A percentile compares a stretch with the other conserved stretches of the same genome.
phyloP scores from a whole-genome alignment of 495 filamentous ascomycete genomes.

The Neurospora sp. region DNA sequence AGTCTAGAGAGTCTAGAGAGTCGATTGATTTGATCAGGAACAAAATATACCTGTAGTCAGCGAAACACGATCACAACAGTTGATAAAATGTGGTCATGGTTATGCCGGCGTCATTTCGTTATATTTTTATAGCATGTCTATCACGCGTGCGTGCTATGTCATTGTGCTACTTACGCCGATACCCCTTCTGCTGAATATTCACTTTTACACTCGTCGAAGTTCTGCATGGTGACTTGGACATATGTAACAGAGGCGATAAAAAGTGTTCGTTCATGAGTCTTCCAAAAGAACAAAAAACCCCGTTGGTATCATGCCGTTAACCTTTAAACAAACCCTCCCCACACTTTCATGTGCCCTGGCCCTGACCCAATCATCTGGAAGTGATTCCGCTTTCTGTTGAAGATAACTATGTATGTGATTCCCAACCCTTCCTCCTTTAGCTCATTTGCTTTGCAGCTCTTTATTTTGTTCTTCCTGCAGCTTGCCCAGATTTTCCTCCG shows the following conservation, averaged over 20 bases:
- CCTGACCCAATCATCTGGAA: background rate
- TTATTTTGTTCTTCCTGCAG: conserved; percentile 14
- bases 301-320: background rate
- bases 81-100: too few species aligned
- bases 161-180: too few species aligned
- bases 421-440: background rate
- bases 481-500: conserved; percentile 27
- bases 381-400: background rate
- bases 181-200: too few species aligned
- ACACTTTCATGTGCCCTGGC: background rate
- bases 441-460: background rate
- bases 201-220: too few species aligned
- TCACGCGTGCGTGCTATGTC: too few species aligned
- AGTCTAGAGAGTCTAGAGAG: too few species aligned
- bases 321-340: background rate
- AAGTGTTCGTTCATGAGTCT: background rate
- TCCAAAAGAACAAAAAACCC: background rate
- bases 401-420: background rate
- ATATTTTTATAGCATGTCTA: too few species aligned
- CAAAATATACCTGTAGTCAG: too few species aligned
- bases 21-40: too few species aligned
- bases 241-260: background rate
- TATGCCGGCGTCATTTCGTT: too few species aligned
- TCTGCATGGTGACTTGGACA: too few species aligned
- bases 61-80: too few species aligned